Percentiles rank a stretch among this genome's conserved stretches.
These are phyloP conservation scores for Artemisia annua DNA, from an alignment of 129 eudicot genomes.

Conservation along the genomic window DNA sequence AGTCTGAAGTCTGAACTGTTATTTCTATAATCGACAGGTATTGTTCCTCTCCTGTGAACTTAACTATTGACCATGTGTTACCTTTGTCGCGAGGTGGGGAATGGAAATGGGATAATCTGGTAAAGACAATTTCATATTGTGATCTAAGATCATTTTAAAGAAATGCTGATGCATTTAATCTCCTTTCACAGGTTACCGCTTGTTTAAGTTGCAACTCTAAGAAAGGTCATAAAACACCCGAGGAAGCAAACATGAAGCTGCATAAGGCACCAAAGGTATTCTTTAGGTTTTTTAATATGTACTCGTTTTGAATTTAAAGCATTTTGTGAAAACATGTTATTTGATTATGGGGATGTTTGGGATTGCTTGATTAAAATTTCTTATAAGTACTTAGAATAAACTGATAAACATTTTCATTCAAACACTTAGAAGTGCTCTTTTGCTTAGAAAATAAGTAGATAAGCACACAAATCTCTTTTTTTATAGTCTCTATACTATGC, in stretches of 20 bases:
- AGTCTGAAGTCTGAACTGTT: not conserved
- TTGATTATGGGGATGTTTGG: too few relatives aligned
- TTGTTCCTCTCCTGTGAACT: slow-evolving; percentile 60
- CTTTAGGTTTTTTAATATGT: not conserved
- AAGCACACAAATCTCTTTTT: too few relatives aligned
- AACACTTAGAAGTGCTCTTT: too few relatives aligned
- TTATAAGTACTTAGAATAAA: too few relatives aligned
- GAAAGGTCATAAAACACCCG: slow-evolving; percentile 92
- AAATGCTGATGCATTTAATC: not conserved
- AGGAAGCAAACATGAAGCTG: slow-evolving; percentile 82
- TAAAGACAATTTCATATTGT: slow-evolving; percentile 31
- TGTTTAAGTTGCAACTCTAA: slow-evolving; percentile 87
- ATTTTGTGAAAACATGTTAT: too few relatives aligned
- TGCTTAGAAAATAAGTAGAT: too few relatives aligned
- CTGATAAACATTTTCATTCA: too few relatives aligned
- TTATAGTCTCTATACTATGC: too few relatives aligned
- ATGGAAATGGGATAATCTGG: slow-evolving; percentile 99
- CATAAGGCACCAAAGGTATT: slow-evolving; percentile 80
- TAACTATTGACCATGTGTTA: slow-evolving; percentile 84
- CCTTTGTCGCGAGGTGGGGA: slow-evolving; percentile 89
- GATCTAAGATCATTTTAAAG: not conserved
- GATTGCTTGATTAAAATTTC: too few relatives aligned
- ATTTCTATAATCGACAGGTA: slow-evolving; percentile 52
- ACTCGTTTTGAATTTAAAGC: not conserved
- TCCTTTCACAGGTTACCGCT: slow-evolving; percentile 71